Conservation (phyloP, 2,329 filamentous ascomycete species). For the Macrophomina tecta region DNA sequence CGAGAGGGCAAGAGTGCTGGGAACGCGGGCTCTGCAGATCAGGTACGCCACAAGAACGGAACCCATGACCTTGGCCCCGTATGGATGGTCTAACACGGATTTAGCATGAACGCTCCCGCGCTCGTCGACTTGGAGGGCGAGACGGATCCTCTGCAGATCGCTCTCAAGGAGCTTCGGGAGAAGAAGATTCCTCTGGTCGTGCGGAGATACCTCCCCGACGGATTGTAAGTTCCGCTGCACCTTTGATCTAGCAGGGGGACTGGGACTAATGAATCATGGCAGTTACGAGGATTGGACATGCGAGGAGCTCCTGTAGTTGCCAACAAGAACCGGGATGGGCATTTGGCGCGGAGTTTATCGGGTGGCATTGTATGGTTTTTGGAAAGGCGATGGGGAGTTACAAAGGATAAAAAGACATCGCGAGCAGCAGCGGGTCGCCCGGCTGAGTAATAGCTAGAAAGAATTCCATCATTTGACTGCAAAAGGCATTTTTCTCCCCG, state of each 20-base stretch:
- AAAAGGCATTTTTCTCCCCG: slow-evolving; percentile 24
- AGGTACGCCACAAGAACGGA: slow-evolving; percentile 65
- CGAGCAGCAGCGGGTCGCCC: slow-evolving; percentile 42
- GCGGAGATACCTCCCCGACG: slow-evolving; percentile 92
- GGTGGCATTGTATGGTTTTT: slow-evolving; percentile 36
- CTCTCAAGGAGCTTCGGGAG: slow-evolving; percentile 94
- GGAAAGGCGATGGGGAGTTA: slow-evolving; percentile 41
- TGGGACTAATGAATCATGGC: slow-evolving; percentile 22
- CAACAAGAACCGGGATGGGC: slow-evolving; percentile 21
- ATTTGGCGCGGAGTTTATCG: slow-evolving; percentile 27
- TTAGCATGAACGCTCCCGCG: slow-evolving; percentile 95
- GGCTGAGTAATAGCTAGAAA: slow-evolving; percentile 22
- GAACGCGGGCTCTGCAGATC: slow-evolving; percentile 92
- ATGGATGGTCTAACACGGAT: slow-evolving; percentile 5
- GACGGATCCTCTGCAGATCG: slow-evolving; percentile 96
- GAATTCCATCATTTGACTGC: slow-evolving; percentile 18
- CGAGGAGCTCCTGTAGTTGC: slow-evolving; percentile 76
- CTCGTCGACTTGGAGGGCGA: slow-evolving; percentile 96
- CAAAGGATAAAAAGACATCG: slow-evolving; percentile 37
- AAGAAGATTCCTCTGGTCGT: slow-evolving; percentile 99
- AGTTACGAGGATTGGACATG: slow-evolving; percentile 99
- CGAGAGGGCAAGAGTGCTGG: slow-evolving; percentile 89
- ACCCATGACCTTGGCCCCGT: neutral
- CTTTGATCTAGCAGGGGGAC: neutral
- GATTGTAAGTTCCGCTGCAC: slow-evolving; percentile 70